phyloP scores from a whole-genome alignment of 2,329 filamentous ascomycete species.

The Cladosporium colombiae region DNA sequence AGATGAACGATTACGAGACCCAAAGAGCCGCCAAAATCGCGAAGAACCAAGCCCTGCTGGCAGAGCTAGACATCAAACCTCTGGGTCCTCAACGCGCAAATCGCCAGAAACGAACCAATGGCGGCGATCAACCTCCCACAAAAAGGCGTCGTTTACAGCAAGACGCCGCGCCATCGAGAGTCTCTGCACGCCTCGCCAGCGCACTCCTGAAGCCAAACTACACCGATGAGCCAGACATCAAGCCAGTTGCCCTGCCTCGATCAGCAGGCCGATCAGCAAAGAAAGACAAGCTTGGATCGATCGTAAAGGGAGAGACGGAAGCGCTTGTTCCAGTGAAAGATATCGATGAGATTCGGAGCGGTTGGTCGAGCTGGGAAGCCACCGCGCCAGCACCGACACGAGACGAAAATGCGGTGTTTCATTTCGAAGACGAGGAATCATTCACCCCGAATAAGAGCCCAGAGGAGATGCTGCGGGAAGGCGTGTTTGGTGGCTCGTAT shows the following conservation, averaged over 20 bases:
- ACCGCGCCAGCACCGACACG: constrained; percentile 44
- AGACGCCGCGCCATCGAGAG: constrained; percentile 42
- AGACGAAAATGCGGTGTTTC: constrained; percentile 46
- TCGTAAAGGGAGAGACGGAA: constrained; percentile 22
- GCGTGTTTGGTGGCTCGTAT: constrained; percentile 55
- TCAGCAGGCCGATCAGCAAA: constrained; percentile 22
- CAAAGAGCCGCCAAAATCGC: constrained; percentile 52
- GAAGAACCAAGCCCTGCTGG: constrained; percentile 51
- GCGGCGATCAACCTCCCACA: constrained; percentile 23
- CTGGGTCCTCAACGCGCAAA: constrained; percentile 23
- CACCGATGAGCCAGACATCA: constrained; percentile 40
- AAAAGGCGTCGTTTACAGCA: constrained; percentile 45
- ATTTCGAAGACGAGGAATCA: constrained; percentile 45
- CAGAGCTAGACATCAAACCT: constrained; percentile 48
- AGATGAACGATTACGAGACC: constrained; percentile 49
- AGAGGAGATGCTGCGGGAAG: constrained; percentile 54
- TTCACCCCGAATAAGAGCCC: constrained; percentile 58
- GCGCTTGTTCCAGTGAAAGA: constrained; percentile 33
- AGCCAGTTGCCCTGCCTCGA: constrained; percentile 29
- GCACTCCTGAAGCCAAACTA: constrained; percentile 40
- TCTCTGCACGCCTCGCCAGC: constrained; percentile 52
- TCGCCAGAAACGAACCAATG: constrained; percentile 13
- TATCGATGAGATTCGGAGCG: constrained; percentile 37
- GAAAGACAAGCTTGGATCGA: constrained; percentile 21
- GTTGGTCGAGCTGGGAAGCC: constrained; percentile 50